These are phyloP conservation scores for Eucalyptus regnans DNA, from an alignment of 345 rosid genomes.

Conservation along the genomic window DNA sequence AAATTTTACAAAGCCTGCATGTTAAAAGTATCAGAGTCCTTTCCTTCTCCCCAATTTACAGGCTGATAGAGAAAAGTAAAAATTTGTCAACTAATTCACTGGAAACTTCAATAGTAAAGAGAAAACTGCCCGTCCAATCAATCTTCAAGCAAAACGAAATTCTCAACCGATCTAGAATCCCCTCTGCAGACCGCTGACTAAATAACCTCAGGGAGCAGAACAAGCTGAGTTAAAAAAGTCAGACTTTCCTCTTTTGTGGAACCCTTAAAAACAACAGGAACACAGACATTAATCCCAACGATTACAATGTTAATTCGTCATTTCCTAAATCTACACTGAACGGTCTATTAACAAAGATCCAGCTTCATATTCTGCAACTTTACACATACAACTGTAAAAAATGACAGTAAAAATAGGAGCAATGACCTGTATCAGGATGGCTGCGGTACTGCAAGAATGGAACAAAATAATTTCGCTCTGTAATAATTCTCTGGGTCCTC, in stretches of 20 bases:
- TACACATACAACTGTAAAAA: neutral
- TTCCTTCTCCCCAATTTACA: neutral
- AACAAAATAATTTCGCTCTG: neutral
- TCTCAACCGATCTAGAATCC: neutral
- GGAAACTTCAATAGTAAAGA: neutral
- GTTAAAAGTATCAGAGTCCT: neutral
- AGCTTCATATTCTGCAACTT: neutral
- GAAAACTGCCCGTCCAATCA: neutral
- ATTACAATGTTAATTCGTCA: neutral
- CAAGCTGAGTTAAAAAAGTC: neutral
- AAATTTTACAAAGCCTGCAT: neutral
- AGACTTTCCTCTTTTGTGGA: neutral
- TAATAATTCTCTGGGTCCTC: neutral
- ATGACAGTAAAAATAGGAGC: neutral
- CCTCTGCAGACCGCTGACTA: neutral
- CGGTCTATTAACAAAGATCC: neutral
- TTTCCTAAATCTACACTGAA: neutral
- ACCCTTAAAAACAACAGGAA: neutral
- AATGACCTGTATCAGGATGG: neutral
- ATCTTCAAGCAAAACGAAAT: neutral
- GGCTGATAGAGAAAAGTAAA: neutral
- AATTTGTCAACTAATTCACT: neutral
- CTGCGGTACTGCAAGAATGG: neutral
- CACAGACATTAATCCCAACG: neutral
- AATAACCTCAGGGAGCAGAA: neutral